phyloP scores from a whole-genome alignment of 495 filamentous ascomycete species.

The Talaromyces wortmannii region DNA sequence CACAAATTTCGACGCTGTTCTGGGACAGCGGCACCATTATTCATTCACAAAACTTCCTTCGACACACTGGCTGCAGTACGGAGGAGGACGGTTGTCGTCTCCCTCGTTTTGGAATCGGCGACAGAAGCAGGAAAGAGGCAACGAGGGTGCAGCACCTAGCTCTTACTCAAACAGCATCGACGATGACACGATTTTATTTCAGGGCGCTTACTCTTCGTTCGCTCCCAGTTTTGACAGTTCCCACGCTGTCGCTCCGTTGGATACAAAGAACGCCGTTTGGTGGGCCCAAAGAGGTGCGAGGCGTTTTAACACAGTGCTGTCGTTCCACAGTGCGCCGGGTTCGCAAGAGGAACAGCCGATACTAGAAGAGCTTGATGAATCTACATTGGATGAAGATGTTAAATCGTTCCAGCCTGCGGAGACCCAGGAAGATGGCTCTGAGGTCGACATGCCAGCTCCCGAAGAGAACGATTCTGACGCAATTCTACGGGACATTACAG shows the following conservation, averaged over 20 bases:
- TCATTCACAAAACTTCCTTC: slow-evolving; percentile 32
- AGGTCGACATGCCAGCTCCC: slow-evolving; percentile 36
- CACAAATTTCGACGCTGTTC: slow-evolving; percentile 26
- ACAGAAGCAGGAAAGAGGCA: slow-evolving; percentile 22
- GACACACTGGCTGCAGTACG: slow-evolving; percentile 37
- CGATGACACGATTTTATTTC: slow-evolving; percentile 53
- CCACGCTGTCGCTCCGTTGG: slow-evolving; percentile 61
- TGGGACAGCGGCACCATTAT: slow-evolving; percentile 34
- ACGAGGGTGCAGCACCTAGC: not conserved
- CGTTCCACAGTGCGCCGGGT: slow-evolving; percentile 6
- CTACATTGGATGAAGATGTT: slow-evolving; percentile 41
- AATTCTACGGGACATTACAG: slow-evolving; percentile 71
- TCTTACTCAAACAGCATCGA: slow-evolving; percentile 12
- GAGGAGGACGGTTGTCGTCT: slow-evolving; percentile 32
- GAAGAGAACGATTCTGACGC: slow-evolving; percentile 64
- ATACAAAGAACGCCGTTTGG: slow-evolving; percentile 73
- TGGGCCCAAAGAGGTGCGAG: slow-evolving; percentile 71
- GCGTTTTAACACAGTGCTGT: slow-evolving; percentile 45
- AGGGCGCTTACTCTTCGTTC: slow-evolving; percentile 82
- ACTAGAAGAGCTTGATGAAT: slow-evolving; percentile 40
- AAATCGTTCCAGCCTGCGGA: slow-evolving; percentile 38
- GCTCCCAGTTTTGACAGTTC: slow-evolving; percentile 79
- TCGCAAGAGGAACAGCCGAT: slow-evolving; percentile 37
- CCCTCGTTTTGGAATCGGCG: slow-evolving; percentile 34
- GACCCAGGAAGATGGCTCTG: slow-evolving; percentile 17